Conservation (phyloP, 352 stramenopile genomes). For the Phytophthora hibernalis region DNA sequence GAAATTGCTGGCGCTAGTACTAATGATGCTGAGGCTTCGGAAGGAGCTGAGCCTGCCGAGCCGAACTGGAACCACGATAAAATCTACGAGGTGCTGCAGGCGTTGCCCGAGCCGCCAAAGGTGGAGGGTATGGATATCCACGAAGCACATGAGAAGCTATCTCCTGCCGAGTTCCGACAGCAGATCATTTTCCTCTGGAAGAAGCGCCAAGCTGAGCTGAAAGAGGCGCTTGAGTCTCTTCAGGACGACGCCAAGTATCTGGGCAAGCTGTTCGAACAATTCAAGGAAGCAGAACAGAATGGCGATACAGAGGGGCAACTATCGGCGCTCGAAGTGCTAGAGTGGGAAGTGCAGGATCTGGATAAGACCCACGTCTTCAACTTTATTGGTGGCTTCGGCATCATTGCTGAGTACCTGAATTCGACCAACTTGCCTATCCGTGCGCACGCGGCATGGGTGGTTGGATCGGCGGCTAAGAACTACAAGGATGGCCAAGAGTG, state of each 20-base stretch:
- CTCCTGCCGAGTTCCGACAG: slow-evolving; percentile 70
- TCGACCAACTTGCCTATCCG: slow-evolving; percentile 70
- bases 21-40: slow-evolving; percentile 13
- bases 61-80: slow-evolving; percentile 89
- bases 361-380: slow-evolving; percentile 91
- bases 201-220: slow-evolving; percentile 79
- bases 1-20: background rate
- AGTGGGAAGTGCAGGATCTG: slow-evolving; percentile 90
- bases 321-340: slow-evolving; percentile 68
- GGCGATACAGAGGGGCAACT: slow-evolving; percentile 57
- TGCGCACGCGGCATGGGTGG: slow-evolving; percentile 67
- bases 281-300: slow-evolving; percentile 64
- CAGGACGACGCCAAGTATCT: slow-evolving; percentile 86
- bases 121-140: slow-evolving; percentile 85
- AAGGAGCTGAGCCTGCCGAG: slow-evolving; percentile 48
- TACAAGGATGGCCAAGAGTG: slow-evolving; percentile 85
- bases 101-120: slow-evolving; percentile 75
- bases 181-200: slow-evolving; percentile 86
- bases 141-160: slow-evolving; percentile 72
- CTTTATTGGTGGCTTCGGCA: slow-evolving; percentile 82
- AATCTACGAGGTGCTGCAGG: slow-evolving; percentile 83
- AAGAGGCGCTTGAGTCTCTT: slow-evolving; percentile 79
- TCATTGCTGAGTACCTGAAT: slow-evolving; percentile 79
- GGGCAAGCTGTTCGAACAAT: slow-evolving; percentile 73
- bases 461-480: slow-evolving; percentile 84